Evolutionary conservation across 2,329 filamentous ascomycete genomes (phyloP), one percentile per base, ranked within the genome.

Genomic region (Dothideomycetes sp.): DNA sequence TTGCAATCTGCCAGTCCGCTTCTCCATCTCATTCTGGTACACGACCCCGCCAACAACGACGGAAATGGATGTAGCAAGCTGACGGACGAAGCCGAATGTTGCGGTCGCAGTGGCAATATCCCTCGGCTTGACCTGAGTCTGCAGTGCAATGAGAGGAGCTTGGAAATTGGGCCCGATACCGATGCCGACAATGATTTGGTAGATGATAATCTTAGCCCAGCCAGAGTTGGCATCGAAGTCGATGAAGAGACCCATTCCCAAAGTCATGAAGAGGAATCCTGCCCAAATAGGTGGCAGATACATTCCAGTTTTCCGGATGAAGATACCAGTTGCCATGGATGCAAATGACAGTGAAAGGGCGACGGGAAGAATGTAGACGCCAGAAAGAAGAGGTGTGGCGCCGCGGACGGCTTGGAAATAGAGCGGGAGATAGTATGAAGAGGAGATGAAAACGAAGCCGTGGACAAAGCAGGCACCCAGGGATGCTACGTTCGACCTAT

Each of bases 381-480:
- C 85, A 1, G 78, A 83, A 19, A 81, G 63, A 27, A 88, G 72
- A 0, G 84, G 80, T 0, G 72, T 69, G 2, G 76, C 76, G 36
- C 81, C 72, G 32, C 84, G 68, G 37, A 84, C 77, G 37, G 79
- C 73, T 61, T 93, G 85, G 61, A 87, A 89, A 65, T 93, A 94
- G 2, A 94, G 70, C 0, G 85, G 85, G 4, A 93, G 68, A 63
- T 83, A 93, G 67, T 89, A 93, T 45, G 74, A 77, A 19, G 75
- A 77, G 1, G 80, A 75, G 52, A 89, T 86, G 65, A 89, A 89
- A 47, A 82, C 77, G 49, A 80, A 73, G 33, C 80, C 80, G 57
- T 94, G 84, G 45, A 75, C 70, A 61, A 86, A 85, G 49, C 77
- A 79, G 32, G 82, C 67, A 3, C 63, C 59, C 11, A 87, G 74